Evolutionary conservation across 2,329 filamentous ascomycete species (phyloP), one percentile per base, ranked within the genome.

Genomic region (Botryotinia convoluta): DNA sequence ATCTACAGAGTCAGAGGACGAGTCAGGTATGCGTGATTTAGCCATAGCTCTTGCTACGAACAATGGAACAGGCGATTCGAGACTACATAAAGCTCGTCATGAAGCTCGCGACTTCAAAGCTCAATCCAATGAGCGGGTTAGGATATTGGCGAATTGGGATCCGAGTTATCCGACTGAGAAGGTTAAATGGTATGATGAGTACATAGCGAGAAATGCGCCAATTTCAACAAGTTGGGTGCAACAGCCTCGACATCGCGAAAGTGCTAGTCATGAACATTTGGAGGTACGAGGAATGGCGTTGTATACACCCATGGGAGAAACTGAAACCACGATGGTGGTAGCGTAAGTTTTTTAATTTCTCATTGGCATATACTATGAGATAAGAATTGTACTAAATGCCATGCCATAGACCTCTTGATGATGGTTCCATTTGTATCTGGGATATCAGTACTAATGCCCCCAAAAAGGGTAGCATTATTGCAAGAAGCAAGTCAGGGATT

Each of bases 391-490:
- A 42, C 64, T 68, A 37, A 68, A 32, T 32, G 51, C 12, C 37
- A 68, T 60, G 67, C 32, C 16, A 45, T 60, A 72, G 71, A 0
- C 93, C 94, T 3, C 84, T 97, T 12, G 93, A 97, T 73, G 93
- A 98, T 80, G 94, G 94, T 0, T 94, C 93, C 69, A 87, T 98
- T n/a, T 93, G 91, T 77, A 83, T 97, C 10, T 98, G 94, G 94
- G 92, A 97, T 79, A 84, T 93, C 69, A 89, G 87, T 72, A 87
- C 87, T 1, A 87, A 85, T 44, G 83, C 83, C 65, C 82, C 82
- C 8, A 85, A 80, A 75, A 87, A 86, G 76, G 92, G 93, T 2
- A 87, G 85, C 4, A 88, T 96, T 45, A 77, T 93, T 18, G 89
- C 88, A 1, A 87, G 87, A 75, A 96, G 92, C 81, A 83, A 83